Evolutionary conservation across 2,329 filamentous ascomycete species (phyloP), one percentile per base, ranked within the genome.

Genomic region (Pseudopyrenochaeta lycopersici): DNA sequence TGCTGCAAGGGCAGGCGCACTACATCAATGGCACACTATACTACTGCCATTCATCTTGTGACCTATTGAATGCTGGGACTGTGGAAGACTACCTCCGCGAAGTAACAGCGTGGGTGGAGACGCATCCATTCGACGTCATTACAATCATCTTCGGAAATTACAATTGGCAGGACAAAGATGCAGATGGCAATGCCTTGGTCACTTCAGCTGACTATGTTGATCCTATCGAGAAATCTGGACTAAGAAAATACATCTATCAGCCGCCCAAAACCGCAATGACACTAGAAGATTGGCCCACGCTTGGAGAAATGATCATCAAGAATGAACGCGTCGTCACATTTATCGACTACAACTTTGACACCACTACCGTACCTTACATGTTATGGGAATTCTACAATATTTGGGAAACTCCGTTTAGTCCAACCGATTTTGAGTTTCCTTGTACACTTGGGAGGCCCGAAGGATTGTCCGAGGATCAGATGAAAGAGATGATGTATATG

Each of bases 391-490:
- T 97, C 78, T 87, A 86, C 14, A 90, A 96, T 70, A 84, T 96
- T 78, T 97, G 91, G 90, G 93, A 97, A 79, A 95, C 92, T 1
- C 90, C 91, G 0, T 97, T 96, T 71, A 90, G 91, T 50, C 92
- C 86, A 0, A 87, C 84, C 0, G 76, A 88, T 64, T 72, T 85
- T 3, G 73, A 74, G 1, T 96, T 97, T 72, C 92, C 93, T 0
- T 97, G 94, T 78, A 87, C 80, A 0, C 82, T 89, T 14, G 86
- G 96, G 70, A 87, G 93, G 0, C 93, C 93, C 0, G 91, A 91
- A 0, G 80, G 84, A 31, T 77, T 96, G 49, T 71, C 78, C 4
- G 68, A 73, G 0, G 76, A 83, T 4, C 82, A 85, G 15, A 65
- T 68, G 0, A 78, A 80, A 54, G 80, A 88, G 15, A 83, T 89